Conservation (phyloP, 768 basidiomycete species). For the Saitozyma sp. region DNA sequence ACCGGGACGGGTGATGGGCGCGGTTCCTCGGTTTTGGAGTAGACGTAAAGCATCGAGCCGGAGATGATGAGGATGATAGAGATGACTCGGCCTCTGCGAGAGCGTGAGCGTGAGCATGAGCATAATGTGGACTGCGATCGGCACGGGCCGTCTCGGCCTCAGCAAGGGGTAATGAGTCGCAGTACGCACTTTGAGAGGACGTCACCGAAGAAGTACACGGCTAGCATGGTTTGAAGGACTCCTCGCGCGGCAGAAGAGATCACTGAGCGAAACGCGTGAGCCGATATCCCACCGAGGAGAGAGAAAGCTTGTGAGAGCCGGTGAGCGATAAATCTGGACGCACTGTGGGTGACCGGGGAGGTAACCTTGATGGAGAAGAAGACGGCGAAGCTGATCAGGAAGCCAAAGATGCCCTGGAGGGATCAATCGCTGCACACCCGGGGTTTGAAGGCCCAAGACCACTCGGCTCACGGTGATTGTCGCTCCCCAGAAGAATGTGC, state of each 20-base stretch:
- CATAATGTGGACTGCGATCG: background rate
- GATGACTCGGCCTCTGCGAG: conserved; percentile 34
- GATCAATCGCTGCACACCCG: background rate
- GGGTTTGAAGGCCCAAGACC: background rate
- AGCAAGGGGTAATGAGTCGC: background rate
- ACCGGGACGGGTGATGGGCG: no score
- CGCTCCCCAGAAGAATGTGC: conserved; percentile 76
- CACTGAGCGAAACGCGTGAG: conserved; percentile 17
- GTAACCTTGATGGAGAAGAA: conserved; percentile 94
- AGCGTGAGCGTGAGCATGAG: background rate
- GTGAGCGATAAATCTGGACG: background rate
- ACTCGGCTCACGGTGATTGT: conserved; percentile 66
- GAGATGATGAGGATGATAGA: conserved; percentile 46
- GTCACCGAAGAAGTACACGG: conserved; percentile 77
- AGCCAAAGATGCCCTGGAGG: conserved; percentile 59
- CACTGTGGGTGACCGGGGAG: conserved; percentile 88
- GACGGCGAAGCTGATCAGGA: conserved; percentile 91
- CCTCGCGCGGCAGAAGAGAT: conserved; percentile 80
- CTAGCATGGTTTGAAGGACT: conserved; percentile 83
- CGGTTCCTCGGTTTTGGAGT: conserved; percentile 40
- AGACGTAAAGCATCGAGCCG: conserved; percentile 50
- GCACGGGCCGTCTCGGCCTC: no score
- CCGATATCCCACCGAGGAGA: background rate
- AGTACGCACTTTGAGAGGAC: conserved; percentile 71
- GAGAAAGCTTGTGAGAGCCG: background rate